phyloP scores from a whole-genome alignment of 73 alveolate genomes.

The Uronychia binucleata region DNA sequence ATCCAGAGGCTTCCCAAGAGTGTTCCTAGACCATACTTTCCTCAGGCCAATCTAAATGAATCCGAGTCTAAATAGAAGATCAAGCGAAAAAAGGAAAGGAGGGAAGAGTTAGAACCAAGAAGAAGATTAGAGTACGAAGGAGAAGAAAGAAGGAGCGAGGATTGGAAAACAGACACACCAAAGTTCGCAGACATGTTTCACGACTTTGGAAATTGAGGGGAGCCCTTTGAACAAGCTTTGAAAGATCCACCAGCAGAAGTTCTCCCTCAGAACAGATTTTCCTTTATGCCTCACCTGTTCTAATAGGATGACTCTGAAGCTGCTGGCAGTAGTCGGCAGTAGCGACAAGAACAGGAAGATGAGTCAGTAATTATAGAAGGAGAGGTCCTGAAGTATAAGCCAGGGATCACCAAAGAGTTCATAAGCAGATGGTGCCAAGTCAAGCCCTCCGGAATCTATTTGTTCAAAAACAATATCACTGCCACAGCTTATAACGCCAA shows the following conservation, averaged over 20 bases:
- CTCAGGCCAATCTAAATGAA: too few species aligned
- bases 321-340: not conserved
- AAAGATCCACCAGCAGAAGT: not conserved
- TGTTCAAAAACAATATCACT: not conserved
- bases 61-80: too few species aligned
- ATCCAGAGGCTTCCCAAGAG: too few species aligned
- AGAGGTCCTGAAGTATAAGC: conserved; percentile 32
- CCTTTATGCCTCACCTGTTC: not conserved
- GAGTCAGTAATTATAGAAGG: conserved; percentile 38
- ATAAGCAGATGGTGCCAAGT: conserved; percentile 33
- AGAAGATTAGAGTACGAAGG: not conserved
- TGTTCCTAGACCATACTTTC: too few species aligned
- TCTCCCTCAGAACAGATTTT: not conserved
- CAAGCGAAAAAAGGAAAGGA: too few species aligned
- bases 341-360: conserved; percentile 9
- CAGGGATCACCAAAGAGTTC: conserved; percentile 22
- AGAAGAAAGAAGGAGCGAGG: not conserved
- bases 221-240: not conserved
- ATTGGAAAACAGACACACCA: not conserved
- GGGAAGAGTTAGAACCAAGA: not conserved
- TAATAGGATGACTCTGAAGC: not conserved
- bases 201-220: not conserved
- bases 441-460: conserved; percentile 1
- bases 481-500: not conserved
- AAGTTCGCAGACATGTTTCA: not conserved